Evolutionary conservation across 2,329 filamentous ascomycete species (phyloP), one percentile per base, ranked within the genome.

Genomic region (Diaporthe citri): DNA sequence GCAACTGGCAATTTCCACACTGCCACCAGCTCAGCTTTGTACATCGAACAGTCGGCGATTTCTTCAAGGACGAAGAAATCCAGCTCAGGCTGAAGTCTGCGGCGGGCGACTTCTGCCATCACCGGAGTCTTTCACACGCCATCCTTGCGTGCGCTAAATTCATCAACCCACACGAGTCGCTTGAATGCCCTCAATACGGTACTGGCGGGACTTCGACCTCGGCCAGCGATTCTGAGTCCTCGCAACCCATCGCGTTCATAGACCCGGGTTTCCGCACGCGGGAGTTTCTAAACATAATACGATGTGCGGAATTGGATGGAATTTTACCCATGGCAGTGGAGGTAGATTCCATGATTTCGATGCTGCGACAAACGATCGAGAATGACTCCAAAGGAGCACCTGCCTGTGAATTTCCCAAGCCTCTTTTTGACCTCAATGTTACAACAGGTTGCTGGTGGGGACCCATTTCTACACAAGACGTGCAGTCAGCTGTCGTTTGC

Each of bases 11-110:
- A 15, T 31, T 60, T 8, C 52, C 36, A 41, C 2, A 41, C 1
- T 12, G 39, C 12, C 39, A 52, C 22, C 2, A 51, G 17, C 17
- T 72, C 12, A 56, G 46, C 8, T 72, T 64, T n/a, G 12, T 55
- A 1, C 70, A 72, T 52, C 70, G 70, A 1, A n/a, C 70, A 5
- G 70, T 72, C 6, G 20, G 22, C 4, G 70, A 72, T n/a, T 72
- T 72, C 28, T 62, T 72, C 25, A 36, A 39, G 0, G 56, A 64
- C 0, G n/a, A 7, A 2, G 56, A 72, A 2, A 64, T 64, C 10
- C 41, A 13, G 2, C 5, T 7, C 17, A 22, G 48, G 13, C 15
- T 72, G n/a, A 43, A 25, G 4, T 31, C 15, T 10, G 10, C 41
- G 7, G 56, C 56, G 4, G 70, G 70, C 9, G 8, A 48, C 28